Percentiles rank a stretch among this genome's conserved stretches.
These are phyloP conservation scores for Backusella tuberculispora DNA, from an alignment of 192 early-diverging fungal species.

Conservation along the genomic window DNA sequence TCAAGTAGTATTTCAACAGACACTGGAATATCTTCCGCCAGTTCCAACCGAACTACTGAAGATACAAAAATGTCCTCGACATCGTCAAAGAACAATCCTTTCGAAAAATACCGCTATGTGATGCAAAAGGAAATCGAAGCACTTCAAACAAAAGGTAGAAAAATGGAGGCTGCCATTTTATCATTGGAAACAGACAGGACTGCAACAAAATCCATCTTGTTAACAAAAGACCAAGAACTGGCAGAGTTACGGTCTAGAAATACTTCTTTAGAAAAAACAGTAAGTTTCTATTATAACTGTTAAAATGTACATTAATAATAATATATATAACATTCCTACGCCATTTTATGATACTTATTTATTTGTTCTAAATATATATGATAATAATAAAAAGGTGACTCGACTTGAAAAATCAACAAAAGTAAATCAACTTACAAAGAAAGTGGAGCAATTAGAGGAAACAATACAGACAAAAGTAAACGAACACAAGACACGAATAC, in stretches of 20 bases:
- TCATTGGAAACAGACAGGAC: conserved; percentile 20
- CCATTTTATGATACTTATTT: not conserved
- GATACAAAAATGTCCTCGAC: not conserved
- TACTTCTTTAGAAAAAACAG: conserved; percentile 23
- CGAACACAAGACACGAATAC: not conserved
- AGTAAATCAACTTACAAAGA: conserved; percentile 24
- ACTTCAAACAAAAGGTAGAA: conserved; percentile 26
- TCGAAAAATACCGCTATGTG: conserved; percentile 25
- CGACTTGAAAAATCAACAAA: conserved; percentile 26
- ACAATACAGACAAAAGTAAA: not conserved
- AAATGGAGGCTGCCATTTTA: conserved; percentile 22
- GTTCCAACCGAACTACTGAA: conserved; percentile 22
- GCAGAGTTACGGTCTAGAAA: conserved; percentile 27
- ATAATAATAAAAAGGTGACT: not conserved
- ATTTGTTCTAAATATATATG: not conserved
- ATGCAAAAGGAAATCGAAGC: conserved; percentile 36
- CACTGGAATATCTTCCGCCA: conserved; percentile 11
- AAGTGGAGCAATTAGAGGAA: conserved; percentile 23
- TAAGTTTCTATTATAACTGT: conserved; percentile 10
- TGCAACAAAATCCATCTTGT: not conserved
- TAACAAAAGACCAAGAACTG: conserved; percentile 25
- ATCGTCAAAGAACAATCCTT: not conserved
- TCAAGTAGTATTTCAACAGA: conserved; percentile 22
- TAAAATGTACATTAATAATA: not conserved
- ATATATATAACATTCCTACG: conserved; percentile 8